These are phyloP conservation scores for Phaeosphaeria sp. DNA, from an alignment of 2,329 filamentous ascomycete species.

Conservation along the genomic window DNA sequence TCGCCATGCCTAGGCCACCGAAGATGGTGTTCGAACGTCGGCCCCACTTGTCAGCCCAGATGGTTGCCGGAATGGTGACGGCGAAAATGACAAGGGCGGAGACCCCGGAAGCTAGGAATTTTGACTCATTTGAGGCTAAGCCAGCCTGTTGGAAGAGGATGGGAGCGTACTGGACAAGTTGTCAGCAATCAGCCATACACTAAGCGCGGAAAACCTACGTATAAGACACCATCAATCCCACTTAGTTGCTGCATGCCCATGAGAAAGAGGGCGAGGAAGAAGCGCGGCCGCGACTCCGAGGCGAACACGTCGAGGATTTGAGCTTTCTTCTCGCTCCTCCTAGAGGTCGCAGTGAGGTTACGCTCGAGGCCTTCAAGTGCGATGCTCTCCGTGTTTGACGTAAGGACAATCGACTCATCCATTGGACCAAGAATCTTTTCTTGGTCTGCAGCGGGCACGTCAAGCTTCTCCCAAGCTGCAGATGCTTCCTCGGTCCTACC, in stretches of 20 bases:
- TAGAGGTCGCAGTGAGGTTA: background rate
- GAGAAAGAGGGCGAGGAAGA: slow-evolving; percentile 60
- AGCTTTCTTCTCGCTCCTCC: slow-evolving; percentile 6
- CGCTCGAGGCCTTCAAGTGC: background rate
- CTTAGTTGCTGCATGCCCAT: slow-evolving; percentile 66
- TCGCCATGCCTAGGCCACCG: slow-evolving; percentile 59
- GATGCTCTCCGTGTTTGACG: background rate
- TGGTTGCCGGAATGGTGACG: slow-evolving; percentile 61
- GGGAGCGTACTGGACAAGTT: slow-evolving; percentile 61
- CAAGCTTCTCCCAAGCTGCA: slow-evolving; percentile 45
- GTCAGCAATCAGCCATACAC: background rate
- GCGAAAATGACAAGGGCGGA: slow-evolving; percentile 65
- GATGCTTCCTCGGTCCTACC: slow-evolving; percentile 18
- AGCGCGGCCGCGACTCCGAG: background rate
- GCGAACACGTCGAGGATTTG: slow-evolving; percentile 12
- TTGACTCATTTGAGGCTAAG: slow-evolving; percentile 56
- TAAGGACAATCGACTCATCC: slow-evolving; percentile 11
- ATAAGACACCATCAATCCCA: slow-evolving; percentile 69
- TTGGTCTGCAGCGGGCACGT: slow-evolving; percentile 5
- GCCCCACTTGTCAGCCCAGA: slow-evolving; percentile 64
- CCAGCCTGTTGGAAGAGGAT: slow-evolving; percentile 65
- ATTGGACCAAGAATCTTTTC: slow-evolving; percentile 23
- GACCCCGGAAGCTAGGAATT: slow-evolving; percentile 67
- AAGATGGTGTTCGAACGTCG: slow-evolving; percentile 60
- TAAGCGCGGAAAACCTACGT: slow-evolving; percentile 50